phyloP scores from a whole-genome alignment of 306 rosid species.

The Inga leiocalycina region DNA sequence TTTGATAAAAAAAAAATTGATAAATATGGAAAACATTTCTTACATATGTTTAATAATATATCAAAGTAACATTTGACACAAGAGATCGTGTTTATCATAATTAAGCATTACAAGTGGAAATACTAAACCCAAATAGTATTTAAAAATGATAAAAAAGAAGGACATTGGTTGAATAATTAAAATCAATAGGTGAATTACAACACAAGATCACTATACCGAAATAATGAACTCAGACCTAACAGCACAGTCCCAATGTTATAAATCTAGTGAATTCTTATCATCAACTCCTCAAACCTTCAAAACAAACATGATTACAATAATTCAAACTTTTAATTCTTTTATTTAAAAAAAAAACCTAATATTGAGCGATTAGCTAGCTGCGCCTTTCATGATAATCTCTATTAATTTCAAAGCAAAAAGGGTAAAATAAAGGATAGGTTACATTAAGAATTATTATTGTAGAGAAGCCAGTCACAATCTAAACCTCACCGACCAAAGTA shows the following conservation, averaged over 20 bases:
- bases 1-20: no score
- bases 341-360: not conserved
- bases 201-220: not conserved
- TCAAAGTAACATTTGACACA: not conserved
- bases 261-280: not conserved
- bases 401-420: not conserved
- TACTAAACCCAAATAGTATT: not conserved
- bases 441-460: not conserved
- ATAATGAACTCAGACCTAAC: not conserved
- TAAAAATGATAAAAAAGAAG: not conserved
- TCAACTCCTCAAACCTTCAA: not conserved
- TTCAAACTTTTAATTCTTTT: not conserved
- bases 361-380: not conserved
- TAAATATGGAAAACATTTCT: no score
- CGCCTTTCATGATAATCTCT: not conserved
- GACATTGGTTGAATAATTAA: not conserved
- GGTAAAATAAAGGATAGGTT: slow-evolving; percentile 1
- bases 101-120: not conserved
- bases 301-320: not conserved
- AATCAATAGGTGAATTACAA: not conserved
- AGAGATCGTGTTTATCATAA: not conserved
- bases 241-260: not conserved
- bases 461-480: slow-evolving; percentile 36
- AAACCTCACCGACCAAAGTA: slow-evolving; percentile 23
- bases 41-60: not conserved